These are phyloP conservation scores for Metschnikowia kofuensis DNA, from an alignment of 805 yeast species.

Conservation along the genomic window DNA sequence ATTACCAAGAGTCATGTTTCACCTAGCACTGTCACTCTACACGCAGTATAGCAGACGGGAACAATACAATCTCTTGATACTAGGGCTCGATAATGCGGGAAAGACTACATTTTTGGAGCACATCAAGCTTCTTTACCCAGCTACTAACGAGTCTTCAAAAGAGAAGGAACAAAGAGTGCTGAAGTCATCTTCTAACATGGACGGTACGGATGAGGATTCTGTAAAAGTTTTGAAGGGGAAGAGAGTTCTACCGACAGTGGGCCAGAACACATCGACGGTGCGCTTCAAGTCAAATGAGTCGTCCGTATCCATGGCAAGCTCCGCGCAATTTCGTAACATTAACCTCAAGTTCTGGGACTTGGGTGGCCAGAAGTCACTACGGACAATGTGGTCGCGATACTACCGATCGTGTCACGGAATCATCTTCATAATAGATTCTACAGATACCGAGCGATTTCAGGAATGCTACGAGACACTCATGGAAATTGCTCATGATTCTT, in stretches of 20 bases:
- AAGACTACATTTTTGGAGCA: constrained; percentile 59
- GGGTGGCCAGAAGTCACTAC: constrained; percentile 88
- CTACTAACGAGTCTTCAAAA: constrained; percentile 22
- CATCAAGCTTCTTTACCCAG: constrained; percentile 35
- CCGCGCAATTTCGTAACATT: constrained; percentile 39
- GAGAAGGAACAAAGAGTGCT: constrained; percentile 14
- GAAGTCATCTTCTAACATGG: constrained; percentile 12
- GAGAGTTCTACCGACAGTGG: constrained; percentile 87
- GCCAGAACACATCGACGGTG: constrained; percentile 69
- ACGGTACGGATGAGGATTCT: constrained; percentile 18
- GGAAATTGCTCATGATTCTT: constrained; percentile 40
- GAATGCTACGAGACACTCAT: constrained; percentile 73
- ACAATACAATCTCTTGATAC: constrained; percentile 54
- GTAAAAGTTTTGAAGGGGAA: constrained; percentile 38
- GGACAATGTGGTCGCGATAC: constrained; percentile 86
- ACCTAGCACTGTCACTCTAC: constrained; percentile 42
- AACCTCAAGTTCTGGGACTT: constrained; percentile 89
- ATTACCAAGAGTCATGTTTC: constrained; percentile 30
- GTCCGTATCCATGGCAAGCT: constrained; percentile 33
- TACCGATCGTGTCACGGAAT: constrained; percentile 86
- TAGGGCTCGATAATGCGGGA: constrained; percentile 95
- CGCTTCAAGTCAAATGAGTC: constrained; percentile 29
- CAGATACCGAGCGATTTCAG: constrained; percentile 76
- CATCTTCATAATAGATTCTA: constrained; percentile 87
- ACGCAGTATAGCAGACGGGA: constrained; percentile 45